Evolutionary conservation across 2,329 filamentous ascomycete genomes (phyloP).

Genomic region (Leptographium flavum): DNA sequence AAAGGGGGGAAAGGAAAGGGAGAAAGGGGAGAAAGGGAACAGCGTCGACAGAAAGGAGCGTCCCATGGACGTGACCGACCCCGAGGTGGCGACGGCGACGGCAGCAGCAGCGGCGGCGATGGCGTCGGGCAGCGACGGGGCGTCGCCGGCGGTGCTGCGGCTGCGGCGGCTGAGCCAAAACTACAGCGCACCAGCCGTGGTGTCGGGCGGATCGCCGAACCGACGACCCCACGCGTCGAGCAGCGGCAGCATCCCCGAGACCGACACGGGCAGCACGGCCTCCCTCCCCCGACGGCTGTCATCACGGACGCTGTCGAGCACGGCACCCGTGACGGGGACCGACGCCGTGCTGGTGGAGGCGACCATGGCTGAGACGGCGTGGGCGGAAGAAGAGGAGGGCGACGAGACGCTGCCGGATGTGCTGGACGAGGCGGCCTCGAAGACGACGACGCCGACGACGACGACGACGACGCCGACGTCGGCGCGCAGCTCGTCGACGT

Average conservation of each 20-base stretch:
- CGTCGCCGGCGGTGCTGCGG: constrained; percentile 18
- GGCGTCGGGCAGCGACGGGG: constrained; percentile 14
- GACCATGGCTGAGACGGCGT: constrained; percentile 33
- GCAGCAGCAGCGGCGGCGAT: background rate
- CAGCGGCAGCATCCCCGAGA: constrained; percentile 24
- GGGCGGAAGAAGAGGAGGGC: background rate
- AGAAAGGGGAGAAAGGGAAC: constrained; percentile 21
- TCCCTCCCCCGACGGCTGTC: too few species aligned
- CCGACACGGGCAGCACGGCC: constrained; percentile 43
- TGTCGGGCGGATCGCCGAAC: constrained; percentile 8
- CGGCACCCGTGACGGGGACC: constrained; percentile 30
- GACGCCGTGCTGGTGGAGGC: constrained; percentile 54
- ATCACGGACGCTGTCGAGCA: too few species aligned
- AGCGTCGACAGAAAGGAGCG: background rate
- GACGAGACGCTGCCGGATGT: background rate
- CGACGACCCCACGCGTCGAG: background rate
- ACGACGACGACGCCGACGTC: background rate
- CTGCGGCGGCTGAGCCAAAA: constrained; percentile 40
- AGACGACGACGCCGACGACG: background rate
- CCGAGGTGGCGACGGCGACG: background rate
- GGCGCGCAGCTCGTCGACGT: background rate
- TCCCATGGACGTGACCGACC: background rate
- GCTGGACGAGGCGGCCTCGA: background rate
- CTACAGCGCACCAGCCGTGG: constrained; percentile 29
- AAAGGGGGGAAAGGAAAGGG: constrained; percentile 14